These are phyloP conservation scores for Brassica rapa DNA, from an alignment of 345 rosid genomes.

Conservation along the genomic window DNA sequence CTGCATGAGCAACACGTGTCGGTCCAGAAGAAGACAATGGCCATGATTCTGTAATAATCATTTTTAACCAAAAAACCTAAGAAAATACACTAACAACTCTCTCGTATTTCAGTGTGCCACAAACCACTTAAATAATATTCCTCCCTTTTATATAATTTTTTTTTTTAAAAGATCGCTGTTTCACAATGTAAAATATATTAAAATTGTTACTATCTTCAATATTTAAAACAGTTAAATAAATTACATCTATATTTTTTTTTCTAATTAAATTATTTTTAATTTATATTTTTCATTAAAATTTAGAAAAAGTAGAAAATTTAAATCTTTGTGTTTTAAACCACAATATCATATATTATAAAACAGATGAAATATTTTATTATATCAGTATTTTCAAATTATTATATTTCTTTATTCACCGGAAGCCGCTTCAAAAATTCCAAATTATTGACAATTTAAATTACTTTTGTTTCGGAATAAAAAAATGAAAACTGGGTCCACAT, in stretches of 20 bases:
- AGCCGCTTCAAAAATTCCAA: background rate
- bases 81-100: conserved; percentile 49
- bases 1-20: conserved; percentile 38
- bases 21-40: conserved; percentile 35
- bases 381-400: background rate
- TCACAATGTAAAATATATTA: too few species aligned
- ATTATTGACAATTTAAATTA: background rate
- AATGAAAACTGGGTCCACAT: conserved; percentile 11
- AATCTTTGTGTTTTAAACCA: background rate
- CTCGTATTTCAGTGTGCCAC: conserved; percentile 35
- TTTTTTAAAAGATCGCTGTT: too few species aligned
- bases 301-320: background rate
- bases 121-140: conserved; percentile 1
- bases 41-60: conserved; percentile 39
- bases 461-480: background rate
- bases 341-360: too few species aligned
- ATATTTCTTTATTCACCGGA: background rate
- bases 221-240: too few species aligned
- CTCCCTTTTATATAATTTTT: too few species aligned
- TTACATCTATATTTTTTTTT: too few species aligned
- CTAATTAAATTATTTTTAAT: too few species aligned
- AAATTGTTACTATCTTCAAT: too few species aligned
- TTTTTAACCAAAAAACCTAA: conserved; percentile 58
- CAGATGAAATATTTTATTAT: background rate
- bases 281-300: too few species aligned